A percentile compares a stretch with the other conserved stretches of the same genome.
Conservation (phyloP, 306 rosid species). For the Calophaca sinica region DNA sequence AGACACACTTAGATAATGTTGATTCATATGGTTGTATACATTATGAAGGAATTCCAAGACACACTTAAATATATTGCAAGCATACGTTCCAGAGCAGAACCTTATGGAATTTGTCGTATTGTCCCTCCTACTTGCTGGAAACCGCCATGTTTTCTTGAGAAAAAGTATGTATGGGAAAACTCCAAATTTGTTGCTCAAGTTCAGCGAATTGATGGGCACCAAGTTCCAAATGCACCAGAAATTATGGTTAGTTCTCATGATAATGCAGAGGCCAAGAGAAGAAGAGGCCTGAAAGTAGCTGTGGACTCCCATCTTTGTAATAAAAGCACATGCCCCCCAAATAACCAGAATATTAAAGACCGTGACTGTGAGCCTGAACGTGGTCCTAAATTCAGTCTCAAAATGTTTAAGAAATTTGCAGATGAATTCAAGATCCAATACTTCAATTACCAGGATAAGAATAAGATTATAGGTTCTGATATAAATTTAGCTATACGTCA, state of each 20-base stretch:
- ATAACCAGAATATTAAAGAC: constrained; percentile 46
- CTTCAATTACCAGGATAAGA: constrained; percentile 55
- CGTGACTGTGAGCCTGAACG: constrained; percentile 46
- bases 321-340: constrained; percentile 8
- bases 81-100: constrained; percentile 66
- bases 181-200: constrained; percentile 59
- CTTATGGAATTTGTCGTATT: constrained; percentile 86
- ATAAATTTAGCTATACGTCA: constrained; percentile 35
- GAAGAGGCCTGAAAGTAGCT: constrained; percentile 53
- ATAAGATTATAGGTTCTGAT: constrained; percentile 48
- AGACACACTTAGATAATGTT: constrained; percentile 57
- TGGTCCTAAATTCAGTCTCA: constrained; percentile 69
- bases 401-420: constrained; percentile 72
- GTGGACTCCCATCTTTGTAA: constrained; percentile 48
- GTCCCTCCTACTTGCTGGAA: constrained; percentile 82
- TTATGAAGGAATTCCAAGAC: constrained; percentile 82
- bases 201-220: constrained; percentile 77
- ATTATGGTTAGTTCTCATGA: constrained; percentile 32
- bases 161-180: constrained; percentile 58
- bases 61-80: constrained; percentile 69
- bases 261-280: constrained; percentile 53
- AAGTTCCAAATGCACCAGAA: constrained; percentile 50
- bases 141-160: constrained; percentile 58
- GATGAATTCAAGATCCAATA: constrained; percentile 77
- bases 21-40: constrained; percentile 40